These are phyloP conservation scores for Xylaria sp. DNA, from an alignment of 2,329 filamentous ascomycete species.

Conservation along the genomic window DNA sequence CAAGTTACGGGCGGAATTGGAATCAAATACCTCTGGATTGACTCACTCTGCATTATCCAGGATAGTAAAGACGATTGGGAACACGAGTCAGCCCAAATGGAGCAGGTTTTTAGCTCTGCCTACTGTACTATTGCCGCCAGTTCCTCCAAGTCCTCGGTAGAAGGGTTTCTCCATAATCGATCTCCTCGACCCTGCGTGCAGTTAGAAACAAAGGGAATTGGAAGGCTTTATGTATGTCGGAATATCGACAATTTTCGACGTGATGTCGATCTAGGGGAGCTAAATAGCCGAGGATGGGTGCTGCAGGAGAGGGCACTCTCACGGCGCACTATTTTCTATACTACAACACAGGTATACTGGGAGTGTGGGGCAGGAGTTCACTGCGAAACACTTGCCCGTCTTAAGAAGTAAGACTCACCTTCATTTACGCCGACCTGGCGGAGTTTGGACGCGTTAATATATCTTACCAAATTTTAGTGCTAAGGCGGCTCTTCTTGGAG, in stretches of 20 bases:
- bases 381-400: conserved; percentile 36
- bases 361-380: conserved; percentile 38
- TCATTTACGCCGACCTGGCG: too few species aligned
- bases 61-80: conserved; percentile 18
- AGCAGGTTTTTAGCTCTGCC: conserved; percentile 33
- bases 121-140: conserved; percentile 36
- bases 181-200: conserved; percentile 17
- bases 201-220: neutral
- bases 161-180: conserved; percentile 27
- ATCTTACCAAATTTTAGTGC: too few species aligned
- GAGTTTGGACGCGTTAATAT: too few species aligned
- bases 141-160: conserved; percentile 19
- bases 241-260: conserved; percentile 37
- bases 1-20: too few species aligned
- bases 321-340: conserved; percentile 37
- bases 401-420: conserved; percentile 40
- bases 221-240: conserved; percentile 26
- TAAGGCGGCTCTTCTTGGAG: conserved; percentile 35
- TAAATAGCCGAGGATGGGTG: conserved; percentile 33
- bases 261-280: conserved; percentile 31
- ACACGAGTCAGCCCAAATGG: conserved; percentile 29
- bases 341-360: conserved; percentile 36
- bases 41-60: conserved; percentile 14
- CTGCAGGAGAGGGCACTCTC: conserved; percentile 38
- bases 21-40: too few species aligned